Base-by-base conservation (phyloP, 352 stramenopile species). In the Saprolegnia parasitica region DNA sequence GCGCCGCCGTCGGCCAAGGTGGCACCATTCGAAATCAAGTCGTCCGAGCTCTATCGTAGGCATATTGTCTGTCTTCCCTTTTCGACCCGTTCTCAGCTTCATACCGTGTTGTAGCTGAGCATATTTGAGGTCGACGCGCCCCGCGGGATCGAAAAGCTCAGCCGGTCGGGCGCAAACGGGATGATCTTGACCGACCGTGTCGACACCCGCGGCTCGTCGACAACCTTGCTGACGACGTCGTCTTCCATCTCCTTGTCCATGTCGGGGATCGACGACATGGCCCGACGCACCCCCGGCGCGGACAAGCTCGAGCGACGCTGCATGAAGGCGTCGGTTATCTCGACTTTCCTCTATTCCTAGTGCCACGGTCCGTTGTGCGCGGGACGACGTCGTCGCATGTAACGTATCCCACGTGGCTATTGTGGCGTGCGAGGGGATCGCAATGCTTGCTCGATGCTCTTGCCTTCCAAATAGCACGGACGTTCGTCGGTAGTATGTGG, bases 91-190 rank as follows among this genome's bases (percentile, higher is more conserved):
- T n/a, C n/a, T n/a, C n/a, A n/a, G n/a, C n/a, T n/a, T n/a, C n/a
- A n/a, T 49, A 49, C 13, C 42, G 10, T n/a, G 42, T 10, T 49
- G 11, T 2, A 11, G 18, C 8, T n/a, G 18, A 49, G 42, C 3
- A n/a, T n/a, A 10, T 3, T n/a, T 2, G 42, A 15, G 3, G 42
- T 49, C 3, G 13, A 49, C 3, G 18, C 8, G 42, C 13, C 42
- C 42, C 10, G 1, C 3, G 42, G 18, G 5, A 21, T 39, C 0
- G 26, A 4, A 24, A 66, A 47, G n/a, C 58, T 66, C 5, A 66
- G 24, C 56, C 58, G 40, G 15, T 66, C 58, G n/a, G 58, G 58
- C 1, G 58, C 58, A 23, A 54, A 66, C n/a, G 58, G 58, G 5
- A 66, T 26, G 21, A 66, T 60, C 35, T 60, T 60, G 52, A 18